Evolutionary conservation across 306 rosid genomes (phyloP), one percentile per base, ranked within the genome.

Genomic region (Gastrolobium villosum): DNA sequence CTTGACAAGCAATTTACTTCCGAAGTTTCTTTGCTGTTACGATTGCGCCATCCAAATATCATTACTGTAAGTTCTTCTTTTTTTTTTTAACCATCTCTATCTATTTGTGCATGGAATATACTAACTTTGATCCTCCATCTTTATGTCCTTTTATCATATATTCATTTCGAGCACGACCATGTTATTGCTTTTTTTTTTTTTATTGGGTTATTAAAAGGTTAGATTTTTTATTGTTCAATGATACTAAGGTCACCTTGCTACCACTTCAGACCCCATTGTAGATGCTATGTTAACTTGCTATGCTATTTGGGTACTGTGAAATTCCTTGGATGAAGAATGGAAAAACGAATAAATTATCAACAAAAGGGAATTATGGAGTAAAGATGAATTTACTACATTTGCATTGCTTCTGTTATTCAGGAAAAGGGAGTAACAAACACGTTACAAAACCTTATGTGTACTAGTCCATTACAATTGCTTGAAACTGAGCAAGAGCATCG

Each of bases 1-100:
- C 88, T 96, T 46, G 99, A 96, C 78, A 77, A 72, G 45, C 98
- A 96, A 57, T 96, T 96, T 65, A 91, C 79, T 78, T 96, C 99
- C 0, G 99, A 96, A 75, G 99, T 96, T 76, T 94, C 94, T 43
- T 79, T 96, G 84, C 87, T 96, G 50, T 93, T 96, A 80, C 87
- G 87, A 0, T 52, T 96, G 89, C 84, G 72, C 56, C 99, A 96
- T 81, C 97, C 99, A 2, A 93, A 96, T 82, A 93, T 96, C 87
- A 91, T 96, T 82, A 79, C 98, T 40, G 99, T 96, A 89, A 88
- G 94, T 26, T 72, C 65, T 66, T 5, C 20, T 2, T 54, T 15
- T 26, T 9, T 83, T 68, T 63, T 70, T 69, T 36, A n/a, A 20
- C 31, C 34, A 13, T 57, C 40, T 35, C 1, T 52, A 0, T 55